These are phyloP conservation scores for Clonostachys sp. DNA, from an alignment of 2,329 filamentous ascomycete genomes.

Conservation along the genomic window DNA sequence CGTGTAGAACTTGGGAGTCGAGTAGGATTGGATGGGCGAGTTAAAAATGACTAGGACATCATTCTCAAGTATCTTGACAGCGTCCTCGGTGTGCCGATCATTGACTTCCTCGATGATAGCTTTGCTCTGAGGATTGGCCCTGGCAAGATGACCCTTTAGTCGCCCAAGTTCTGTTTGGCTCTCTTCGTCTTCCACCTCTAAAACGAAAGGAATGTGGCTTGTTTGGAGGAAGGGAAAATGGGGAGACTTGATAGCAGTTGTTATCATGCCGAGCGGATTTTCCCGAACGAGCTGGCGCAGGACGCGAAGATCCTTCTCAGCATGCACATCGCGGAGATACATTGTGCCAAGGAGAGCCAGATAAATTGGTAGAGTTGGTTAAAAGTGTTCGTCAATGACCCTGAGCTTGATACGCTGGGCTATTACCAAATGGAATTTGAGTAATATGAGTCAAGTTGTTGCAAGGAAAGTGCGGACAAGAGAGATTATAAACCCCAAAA, in stretches of 20 bases:
- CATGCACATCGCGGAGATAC: slow-evolving; percentile 52
- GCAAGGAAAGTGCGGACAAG: too few relatives aligned
- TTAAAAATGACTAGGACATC: slow-evolving; percentile 63
- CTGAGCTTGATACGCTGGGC: too few relatives aligned
- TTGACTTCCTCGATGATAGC: slow-evolving; percentile 45
- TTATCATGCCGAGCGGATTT: slow-evolving; percentile 59
- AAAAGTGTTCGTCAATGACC: too few relatives aligned
- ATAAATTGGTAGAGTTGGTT: too few relatives aligned
- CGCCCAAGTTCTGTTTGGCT: slow-evolving; percentile 30
- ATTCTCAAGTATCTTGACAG: slow-evolving; percentile 27
- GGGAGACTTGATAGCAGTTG: slow-evolving; percentile 51
- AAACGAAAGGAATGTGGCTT: slow-evolving; percentile 56
- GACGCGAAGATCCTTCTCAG: slow-evolving; percentile 39
- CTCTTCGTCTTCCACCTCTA: slow-evolving; percentile 41
- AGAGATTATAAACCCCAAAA: too few relatives aligned
- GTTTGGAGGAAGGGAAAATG: slow-evolving; percentile 47
- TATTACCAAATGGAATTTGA: too few relatives aligned
- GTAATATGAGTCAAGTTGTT: too few relatives aligned
- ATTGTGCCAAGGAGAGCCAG: slow-evolving; percentile 25
- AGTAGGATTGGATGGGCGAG: slow-evolving; percentile 53
- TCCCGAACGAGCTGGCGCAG: slow-evolving; percentile 53
- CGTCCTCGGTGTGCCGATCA: slow-evolving; percentile 6
- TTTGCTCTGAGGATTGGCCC: slow-evolving; percentile 60
- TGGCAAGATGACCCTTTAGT: slow-evolving; percentile 59
- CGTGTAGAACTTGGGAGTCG: slow-evolving; percentile 65